Percentiles rank a stretch among this genome's conserved stretches.
Evolutionary conservation across 257 asterid species (phyloP).

Genomic region (Rhazya stricta): DNA sequence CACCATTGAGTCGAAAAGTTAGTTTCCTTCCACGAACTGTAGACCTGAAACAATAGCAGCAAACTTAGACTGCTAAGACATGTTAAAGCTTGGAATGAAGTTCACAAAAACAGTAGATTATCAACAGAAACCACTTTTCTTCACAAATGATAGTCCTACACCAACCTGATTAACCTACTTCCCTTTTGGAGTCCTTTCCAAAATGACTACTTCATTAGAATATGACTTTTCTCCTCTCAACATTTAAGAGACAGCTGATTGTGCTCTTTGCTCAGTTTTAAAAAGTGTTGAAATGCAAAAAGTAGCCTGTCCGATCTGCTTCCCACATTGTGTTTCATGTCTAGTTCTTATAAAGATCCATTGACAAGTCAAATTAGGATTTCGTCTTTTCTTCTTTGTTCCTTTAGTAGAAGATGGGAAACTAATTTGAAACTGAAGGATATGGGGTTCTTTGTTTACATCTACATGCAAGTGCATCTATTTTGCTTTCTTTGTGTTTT

Average conservation of each 20-base stretch:
- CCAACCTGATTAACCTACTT: not conserved
- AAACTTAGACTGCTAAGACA: not conserved
- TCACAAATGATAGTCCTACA: not conserved
- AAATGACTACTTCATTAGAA: not conserved
- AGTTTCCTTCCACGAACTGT: constrained; percentile 87
- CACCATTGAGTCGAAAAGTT: constrained; percentile 92
- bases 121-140: not conserved
- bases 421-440: not conserved
- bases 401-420: not conserved
- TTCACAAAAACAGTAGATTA: not conserved
- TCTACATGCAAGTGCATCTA: not conserved
- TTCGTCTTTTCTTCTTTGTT: not conserved
- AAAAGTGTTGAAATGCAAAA: not conserved
- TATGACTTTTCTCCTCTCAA: not conserved
- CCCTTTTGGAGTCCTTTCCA: not conserved
- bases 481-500: not conserved
- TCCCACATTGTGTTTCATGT: not conserved
- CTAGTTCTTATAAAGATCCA: not conserved
- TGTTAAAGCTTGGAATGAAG: not conserved
- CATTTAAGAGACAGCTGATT: not conserved
- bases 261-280: not conserved
- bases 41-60: constrained; percentile 45
- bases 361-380: not conserved
- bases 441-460: not conserved
- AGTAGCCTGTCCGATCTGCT: not conserved